Conservation (phyloP, 441 rosid species). For the Bruguiera hainesii region DNA sequence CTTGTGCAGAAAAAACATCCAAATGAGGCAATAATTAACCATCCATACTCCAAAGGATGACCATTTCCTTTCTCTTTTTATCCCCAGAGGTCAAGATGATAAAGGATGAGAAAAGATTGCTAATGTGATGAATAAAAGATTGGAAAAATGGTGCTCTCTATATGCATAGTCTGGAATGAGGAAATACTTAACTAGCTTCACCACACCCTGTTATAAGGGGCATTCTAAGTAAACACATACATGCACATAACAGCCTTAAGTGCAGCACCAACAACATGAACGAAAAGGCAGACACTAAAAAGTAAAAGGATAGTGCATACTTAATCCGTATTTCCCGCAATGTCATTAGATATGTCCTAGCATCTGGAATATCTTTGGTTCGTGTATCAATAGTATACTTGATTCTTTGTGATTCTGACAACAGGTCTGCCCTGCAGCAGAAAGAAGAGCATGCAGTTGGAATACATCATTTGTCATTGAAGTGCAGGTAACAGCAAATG, state of each 20-base stretch:
- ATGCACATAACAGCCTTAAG: not conserved
- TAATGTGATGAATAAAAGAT: not conserved
- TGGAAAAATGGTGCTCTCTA: not conserved
- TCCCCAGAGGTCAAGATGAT: too few relatives aligned
- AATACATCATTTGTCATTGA: conserved; percentile 13
- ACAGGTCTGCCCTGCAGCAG: conserved; percentile 72
- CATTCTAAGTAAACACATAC: not conserved
- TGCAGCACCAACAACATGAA: not conserved
- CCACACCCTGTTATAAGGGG: not conserved
- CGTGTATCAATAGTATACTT: conserved; percentile 52
- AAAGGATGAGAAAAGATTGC: too few relatives aligned
- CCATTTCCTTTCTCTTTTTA: too few relatives aligned
- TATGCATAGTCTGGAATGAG: not conserved
- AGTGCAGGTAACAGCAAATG: conserved; percentile 5
- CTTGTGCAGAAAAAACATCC: too few relatives aligned
- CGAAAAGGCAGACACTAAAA: not conserved
- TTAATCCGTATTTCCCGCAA: conserved; percentile 73
- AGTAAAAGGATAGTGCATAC: conserved; percentile 30
- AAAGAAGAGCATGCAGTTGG: conserved; percentile 8
- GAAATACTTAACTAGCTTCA: not conserved
- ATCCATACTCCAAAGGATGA: too few relatives aligned
- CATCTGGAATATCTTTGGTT: conserved; percentile 79
- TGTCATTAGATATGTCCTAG: conserved; percentile 72
- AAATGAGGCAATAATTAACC: too few relatives aligned
- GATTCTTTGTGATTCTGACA: conserved; percentile 82